phyloP scores from a whole-genome alignment of 257 asterid genomes.

The Scutellaria baicalensis region DNA sequence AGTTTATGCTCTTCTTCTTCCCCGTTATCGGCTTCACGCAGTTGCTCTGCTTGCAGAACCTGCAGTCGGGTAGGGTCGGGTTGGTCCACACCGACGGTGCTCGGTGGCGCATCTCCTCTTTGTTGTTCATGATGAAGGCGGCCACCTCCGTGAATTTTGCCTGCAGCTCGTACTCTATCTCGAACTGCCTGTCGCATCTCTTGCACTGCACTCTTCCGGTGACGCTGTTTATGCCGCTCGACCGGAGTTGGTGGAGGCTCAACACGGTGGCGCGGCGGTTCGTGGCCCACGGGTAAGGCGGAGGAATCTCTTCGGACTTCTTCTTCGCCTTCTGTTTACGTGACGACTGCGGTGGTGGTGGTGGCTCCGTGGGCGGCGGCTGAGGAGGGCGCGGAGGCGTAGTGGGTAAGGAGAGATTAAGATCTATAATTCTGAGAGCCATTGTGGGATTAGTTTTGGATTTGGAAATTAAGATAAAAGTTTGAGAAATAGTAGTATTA shows the following conservation, averaged over 20 bases:
- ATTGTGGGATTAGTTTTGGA: too few species aligned
- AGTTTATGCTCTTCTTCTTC: slow-evolving; percentile 32
- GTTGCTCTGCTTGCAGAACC: slow-evolving; percentile 27
- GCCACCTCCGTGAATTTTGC: slow-evolving; percentile 23
- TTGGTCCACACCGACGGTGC: slow-evolving; percentile 43
- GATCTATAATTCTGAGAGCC: too few species aligned
- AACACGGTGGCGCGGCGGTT: slow-evolving; percentile 27
- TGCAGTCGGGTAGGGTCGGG: slow-evolving; percentile 39
- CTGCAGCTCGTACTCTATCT: slow-evolving; percentile 23
- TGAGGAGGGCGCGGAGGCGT: too few species aligned
- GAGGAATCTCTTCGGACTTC: neutral
- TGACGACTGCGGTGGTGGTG: neutral
- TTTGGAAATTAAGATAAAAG: too few species aligned
- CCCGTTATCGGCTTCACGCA: slow-evolving; percentile 32
- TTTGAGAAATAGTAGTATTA: too few species aligned
- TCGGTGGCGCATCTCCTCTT: slow-evolving; percentile 28
- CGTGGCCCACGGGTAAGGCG: slow-evolving; percentile 50
- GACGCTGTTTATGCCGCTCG: slow-evolving; percentile 10
- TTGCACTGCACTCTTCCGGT: slow-evolving; percentile 44
- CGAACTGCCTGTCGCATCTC: slow-evolving; percentile 32
- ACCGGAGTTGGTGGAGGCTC: neutral
- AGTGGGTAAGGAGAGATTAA: too few species aligned
- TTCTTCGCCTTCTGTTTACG: neutral
- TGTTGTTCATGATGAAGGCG: slow-evolving; percentile 5
- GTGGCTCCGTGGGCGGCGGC: too few species aligned